Base-by-base conservation (phyloP, 1,284 basidiomycete species). In the Afroboletus lepidellus region DNA sequence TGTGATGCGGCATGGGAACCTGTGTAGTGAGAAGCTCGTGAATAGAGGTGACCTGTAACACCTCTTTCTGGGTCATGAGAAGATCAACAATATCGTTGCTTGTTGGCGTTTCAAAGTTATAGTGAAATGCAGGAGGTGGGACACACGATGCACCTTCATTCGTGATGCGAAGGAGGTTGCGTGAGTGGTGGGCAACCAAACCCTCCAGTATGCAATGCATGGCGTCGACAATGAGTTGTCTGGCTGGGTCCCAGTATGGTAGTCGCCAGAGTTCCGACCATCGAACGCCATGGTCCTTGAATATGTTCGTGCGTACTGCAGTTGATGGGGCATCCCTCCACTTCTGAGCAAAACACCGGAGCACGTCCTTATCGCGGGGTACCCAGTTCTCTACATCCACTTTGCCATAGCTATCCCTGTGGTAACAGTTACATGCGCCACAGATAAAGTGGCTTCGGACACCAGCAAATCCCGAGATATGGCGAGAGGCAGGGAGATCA, bases 161-260 rank as follows among this genome's bases (percentile, higher is more conserved):
- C 0, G 48, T 48, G 23, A 60, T n/a, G 8, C 39, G 15, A 9
- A 60, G 41, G 1, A 60, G 46, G 3, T 11, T 54, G 5, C 27
- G 18, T 0, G 21, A 16, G 13, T 62, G 50, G 29, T 53, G 57
- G 3, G 42, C 6, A 3, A 53, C 51, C 3, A 61, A 13, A 4
- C 60, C 60, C 24, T 61, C 41, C 2, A 60, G 30, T 2, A 63
- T 30, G 18, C 53, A 61, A 5, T 65, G 57, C 56, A 64, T 64
- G 0, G 46, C 32, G 18, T 64, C 49, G 12, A 64, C 18, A 0
- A 63, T 43, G 3, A 60, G 53, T 18, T 62, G 58, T 0, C 7
- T 0, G 0, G 53, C 16, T 1, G 54, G 58, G 9, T 64, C 33
- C 62, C 60, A 64, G 24, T 64, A 63, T 5, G 56, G 56, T 2